Conservation (phyloP, 2,329 filamentous ascomycete species). For the Pyrenophora teres region DNA sequence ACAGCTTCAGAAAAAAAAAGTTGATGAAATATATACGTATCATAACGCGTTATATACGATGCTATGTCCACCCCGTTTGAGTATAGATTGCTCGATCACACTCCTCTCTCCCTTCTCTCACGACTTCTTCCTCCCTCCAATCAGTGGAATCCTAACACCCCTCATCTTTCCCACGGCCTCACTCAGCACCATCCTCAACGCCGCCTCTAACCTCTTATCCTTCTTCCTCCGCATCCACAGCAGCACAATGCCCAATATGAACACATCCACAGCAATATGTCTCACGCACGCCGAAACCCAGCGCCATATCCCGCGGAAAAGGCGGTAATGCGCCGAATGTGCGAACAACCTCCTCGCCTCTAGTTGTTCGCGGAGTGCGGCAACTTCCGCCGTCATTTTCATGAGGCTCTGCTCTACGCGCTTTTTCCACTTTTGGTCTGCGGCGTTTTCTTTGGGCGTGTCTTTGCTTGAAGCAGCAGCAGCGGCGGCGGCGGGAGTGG, state of each 20-base stretch:
- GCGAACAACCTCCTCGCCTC: conserved; percentile 74
- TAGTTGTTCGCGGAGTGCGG: conserved; percentile 89
- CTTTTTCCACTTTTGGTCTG: conserved; percentile 71
- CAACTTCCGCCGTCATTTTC: conserved; percentile 88
- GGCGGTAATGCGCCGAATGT: conserved; percentile 63
- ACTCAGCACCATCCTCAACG: conserved; percentile 68
- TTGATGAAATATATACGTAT: background rate
- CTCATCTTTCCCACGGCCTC: conserved; percentile 50
- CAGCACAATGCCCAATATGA: conserved; percentile 68
- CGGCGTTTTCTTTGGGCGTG: conserved; percentile 17
- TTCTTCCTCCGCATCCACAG: conserved; percentile 74
- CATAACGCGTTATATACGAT: background rate
- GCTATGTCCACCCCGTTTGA: no score
- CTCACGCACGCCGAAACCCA: conserved; percentile 72
- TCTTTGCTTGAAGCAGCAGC: background rate
- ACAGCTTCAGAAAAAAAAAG: no score
- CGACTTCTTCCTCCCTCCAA: conserved; percentile 22
- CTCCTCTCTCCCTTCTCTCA: background rate
- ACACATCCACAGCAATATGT: conserved; percentile 73
- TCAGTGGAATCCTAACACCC: conserved; percentile 32
- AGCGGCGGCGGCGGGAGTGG: conserved; percentile 3
- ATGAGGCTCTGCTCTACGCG: conserved; percentile 85
- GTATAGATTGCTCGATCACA: no score
- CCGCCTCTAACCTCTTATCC: conserved; percentile 72
- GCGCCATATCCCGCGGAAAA: conserved; percentile 60